phyloP scores from a whole-genome alignment of 495 filamentous ascomycete species.

The Cercophora sp. region DNA sequence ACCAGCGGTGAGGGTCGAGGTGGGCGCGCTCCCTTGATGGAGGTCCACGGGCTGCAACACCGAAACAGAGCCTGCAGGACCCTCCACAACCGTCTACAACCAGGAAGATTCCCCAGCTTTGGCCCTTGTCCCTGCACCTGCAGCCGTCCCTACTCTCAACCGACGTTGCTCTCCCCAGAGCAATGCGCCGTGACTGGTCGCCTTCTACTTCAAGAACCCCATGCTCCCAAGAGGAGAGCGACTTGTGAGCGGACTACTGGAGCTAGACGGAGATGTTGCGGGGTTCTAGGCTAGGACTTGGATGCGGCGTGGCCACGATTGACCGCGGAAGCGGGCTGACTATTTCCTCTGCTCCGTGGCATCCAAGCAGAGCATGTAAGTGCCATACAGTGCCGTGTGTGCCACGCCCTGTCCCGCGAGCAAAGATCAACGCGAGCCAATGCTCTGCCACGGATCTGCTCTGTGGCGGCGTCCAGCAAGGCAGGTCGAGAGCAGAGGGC shows the following conservation, averaged over 20 bases:
- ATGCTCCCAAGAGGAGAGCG: not conserved
- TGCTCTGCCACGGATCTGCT: slow-evolving; percentile 9
- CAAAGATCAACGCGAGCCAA: slow-evolving; percentile 10
- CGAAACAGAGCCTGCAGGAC: slow-evolving; percentile 16
- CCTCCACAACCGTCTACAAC: slow-evolving; percentile 12
- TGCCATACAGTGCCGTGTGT: not conserved
- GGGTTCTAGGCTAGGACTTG: no score
- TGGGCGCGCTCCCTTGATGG: not conserved
- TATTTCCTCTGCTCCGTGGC: no score
- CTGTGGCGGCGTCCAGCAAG: slow-evolving; percentile 7
- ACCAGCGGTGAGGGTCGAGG: slow-evolving; percentile 16
- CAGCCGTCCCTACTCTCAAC: slow-evolving; percentile 10
- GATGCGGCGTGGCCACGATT: no score
- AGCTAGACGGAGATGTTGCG: no score
- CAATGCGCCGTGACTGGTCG: not conserved
- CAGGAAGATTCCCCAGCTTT: slow-evolving; percentile 22
- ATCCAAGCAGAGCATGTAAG: slow-evolving; percentile 5
- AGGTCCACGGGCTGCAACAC: slow-evolving; percentile 10
- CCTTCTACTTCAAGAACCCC: not conserved
- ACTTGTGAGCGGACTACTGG: not conserved
- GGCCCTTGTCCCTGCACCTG: slow-evolving; percentile 17
- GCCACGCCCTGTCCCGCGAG: not conserved
- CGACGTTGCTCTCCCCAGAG: not conserved
- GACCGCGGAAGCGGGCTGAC: no score
- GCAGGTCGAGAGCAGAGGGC: not conserved